Evolutionary conservation across 768 basidiomycete genomes (phyloP), one percentile per base, ranked within the genome.

Genomic region (Terana coerulea): DNA sequence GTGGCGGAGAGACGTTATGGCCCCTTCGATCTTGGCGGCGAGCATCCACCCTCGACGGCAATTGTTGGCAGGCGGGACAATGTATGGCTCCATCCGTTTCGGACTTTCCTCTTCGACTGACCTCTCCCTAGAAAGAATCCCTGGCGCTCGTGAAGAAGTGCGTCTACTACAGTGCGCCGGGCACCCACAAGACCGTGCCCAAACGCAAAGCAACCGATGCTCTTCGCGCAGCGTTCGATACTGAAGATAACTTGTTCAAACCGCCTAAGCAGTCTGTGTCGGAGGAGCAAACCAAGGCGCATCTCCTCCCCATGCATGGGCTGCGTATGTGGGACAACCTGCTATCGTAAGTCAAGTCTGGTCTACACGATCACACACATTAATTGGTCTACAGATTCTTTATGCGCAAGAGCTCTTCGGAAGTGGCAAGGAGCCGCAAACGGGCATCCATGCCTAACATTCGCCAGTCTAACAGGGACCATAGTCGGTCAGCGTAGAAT

Each of bases 11-110:
- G 61, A 31, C 63, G 63, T 0, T 67, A 61, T 59, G 65, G 64
- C 0, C 81, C 80, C 1, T 62, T 83, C 26, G 81, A 83, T 61
- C 63, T 90, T 24, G 77, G 76, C 12, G 78, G 78, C 5, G 90
- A 93, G 68, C 68, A 64, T 3, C 88, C 88, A 0, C 87, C 89
- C 8, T 78, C 85, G 2, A 81, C 76, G 31, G 84, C 86, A 2
- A 87, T 91, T 49, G 86, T 83, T 7, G 81, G 76, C 10, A 71
- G 88, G 35, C 69, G 78, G 37, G 87, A 92, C 58, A 88, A 86
- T 26, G 83, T 77, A 49, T 47, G 77, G 14, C 34, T 28, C 2
- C 11, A 10, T n/a, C n/a, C 34, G 14, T 9, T 2, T 15, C 35
- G 49, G 39, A 31, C 45, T 22, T 33, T 12, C 15, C 5, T 50